Evolutionary conservation across 2,329 filamentous ascomycete genomes (phyloP).

Genomic region (Alternaria conjuncta): DNA sequence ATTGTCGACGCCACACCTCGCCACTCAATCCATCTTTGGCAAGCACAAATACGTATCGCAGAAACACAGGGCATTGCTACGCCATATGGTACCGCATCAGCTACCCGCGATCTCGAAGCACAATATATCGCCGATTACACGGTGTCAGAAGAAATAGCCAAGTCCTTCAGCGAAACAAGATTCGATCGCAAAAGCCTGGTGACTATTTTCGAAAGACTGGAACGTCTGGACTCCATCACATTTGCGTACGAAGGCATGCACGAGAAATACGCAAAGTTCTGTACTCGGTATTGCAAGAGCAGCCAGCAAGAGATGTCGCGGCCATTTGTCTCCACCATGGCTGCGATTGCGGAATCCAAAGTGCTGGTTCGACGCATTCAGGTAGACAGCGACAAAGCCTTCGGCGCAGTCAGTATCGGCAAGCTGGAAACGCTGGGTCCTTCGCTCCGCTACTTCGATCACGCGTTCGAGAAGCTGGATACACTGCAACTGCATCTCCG

Average conservation of each 20-base stretch:
- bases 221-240: constrained; percentile 5
- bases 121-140: constrained; percentile 6
- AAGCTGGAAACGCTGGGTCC: constrained; percentile 27
- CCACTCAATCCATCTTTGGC: constrained; percentile 32
- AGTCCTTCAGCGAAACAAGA: constrained; percentile 37
- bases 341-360: constrained; percentile 22
- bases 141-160: constrained; percentile 13
- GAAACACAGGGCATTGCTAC: constrained; percentile 10
- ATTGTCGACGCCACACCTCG: constrained; percentile 37
- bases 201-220: constrained; percentile 21
- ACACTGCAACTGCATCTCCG: constrained; percentile 31
- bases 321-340: constrained; percentile 34
- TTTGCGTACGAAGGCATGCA: constrained; percentile 26
- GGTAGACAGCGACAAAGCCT: not conserved
- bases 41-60: constrained; percentile 14
- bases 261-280: constrained; percentile 18
- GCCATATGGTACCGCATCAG: not conserved
- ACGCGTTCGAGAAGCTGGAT: constrained; percentile 20
- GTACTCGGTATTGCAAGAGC: constrained; percentile 24
- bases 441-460: constrained; percentile 15
- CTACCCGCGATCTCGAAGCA: constrained; percentile 2
- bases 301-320: constrained; percentile 38
- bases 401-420: constrained; percentile 31
- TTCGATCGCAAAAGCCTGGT: constrained; percentile 28
- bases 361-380: constrained; percentile 16